Evolutionary conservation across 441 rosid genomes (phyloP), one percentile per base, ranked within the genome.

Genomic region (Melastoma candidum): DNA sequence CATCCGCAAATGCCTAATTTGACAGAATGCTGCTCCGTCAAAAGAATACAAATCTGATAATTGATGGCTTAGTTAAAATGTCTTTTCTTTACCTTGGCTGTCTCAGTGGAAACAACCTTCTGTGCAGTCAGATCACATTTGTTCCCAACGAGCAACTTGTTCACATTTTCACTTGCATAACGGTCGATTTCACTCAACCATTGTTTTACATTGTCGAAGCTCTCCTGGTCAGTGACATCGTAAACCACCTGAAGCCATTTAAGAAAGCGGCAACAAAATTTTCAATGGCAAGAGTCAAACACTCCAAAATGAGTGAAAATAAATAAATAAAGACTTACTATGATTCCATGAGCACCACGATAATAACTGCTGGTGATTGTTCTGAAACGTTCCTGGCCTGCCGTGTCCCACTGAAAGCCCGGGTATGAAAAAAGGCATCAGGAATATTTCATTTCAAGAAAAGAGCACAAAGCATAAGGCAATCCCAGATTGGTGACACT

Each of bases 331-430:
- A 60, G 51, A 43, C 75, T 64, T 56, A 81, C 83, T 47, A 79
- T 77, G 52, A 82, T 82, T 62, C 85, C 89, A 74, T 82, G 85
- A 17, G 89, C 85, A 44, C 89, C 85, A 9, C 85, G 81, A 65
- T 82, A 79, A 69, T 82, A 79, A 68, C 89, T 82, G 66, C 89
- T 82, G 12, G 85, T 82, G 66, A 82, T 82, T 27, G 89, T 82
- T 68, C 85, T 65, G 63, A 79, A 82, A 26, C 89, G 80, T 65
- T 82, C 89, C 53, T 79, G 85, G 32, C 89, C 89, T 56, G 89
- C 89, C 65, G 87, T 81, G 69, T 81, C 87, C 87, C 87, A 81
- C 84, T 81, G 71, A 68, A 64, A 47, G 66, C 56, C 54, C 57
- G 26, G 8, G 26, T 48, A 12, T 53, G 24, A 54, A 52, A 6